Conservation (phyloP, 2,329 filamentous ascomycete genomes). For the Trichoderma oligosporum region DNA sequence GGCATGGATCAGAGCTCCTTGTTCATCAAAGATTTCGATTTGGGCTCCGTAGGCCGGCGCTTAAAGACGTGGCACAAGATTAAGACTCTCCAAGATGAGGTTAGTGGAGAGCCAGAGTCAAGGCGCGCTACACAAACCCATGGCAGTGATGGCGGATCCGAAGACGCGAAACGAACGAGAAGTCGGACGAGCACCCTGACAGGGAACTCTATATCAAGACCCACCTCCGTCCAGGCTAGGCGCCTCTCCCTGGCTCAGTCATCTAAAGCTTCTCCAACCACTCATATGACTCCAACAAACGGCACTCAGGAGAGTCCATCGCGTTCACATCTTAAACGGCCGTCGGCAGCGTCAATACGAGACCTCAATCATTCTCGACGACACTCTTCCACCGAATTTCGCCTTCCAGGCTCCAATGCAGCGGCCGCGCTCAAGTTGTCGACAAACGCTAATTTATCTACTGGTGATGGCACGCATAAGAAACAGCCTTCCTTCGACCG, state of each 20-base stretch:
- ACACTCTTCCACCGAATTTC: constrained; percentile 81
- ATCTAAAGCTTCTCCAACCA: constrained; percentile 45
- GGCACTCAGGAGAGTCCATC: constrained; percentile 43
- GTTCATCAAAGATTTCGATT: constrained; percentile 91
- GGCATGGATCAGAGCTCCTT: constrained; percentile 94
- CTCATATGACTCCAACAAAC: constrained; percentile 37
- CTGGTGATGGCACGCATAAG: constrained; percentile 47
- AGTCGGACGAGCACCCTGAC: constrained; percentile 59
- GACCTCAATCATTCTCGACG: constrained; percentile 80
- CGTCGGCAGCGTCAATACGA: constrained; percentile 77
- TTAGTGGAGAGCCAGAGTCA: constrained; percentile 51
- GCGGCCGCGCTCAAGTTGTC: constrained; percentile 41
- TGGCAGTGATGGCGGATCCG: constrained; percentile 57
- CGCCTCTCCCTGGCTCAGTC: constrained; percentile 50
- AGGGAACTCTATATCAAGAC: constrained; percentile 39
- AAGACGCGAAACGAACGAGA: constrained; percentile 48
- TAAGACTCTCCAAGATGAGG: constrained; percentile 84
- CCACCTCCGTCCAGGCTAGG: constrained; percentile 45
- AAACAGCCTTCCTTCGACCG: constrained; percentile 68
- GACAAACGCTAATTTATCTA: constrained; percentile 42
- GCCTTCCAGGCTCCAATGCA: constrained; percentile 33
- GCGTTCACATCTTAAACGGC: constrained; percentile 53
- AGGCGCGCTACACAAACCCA: constrained; percentile 54
- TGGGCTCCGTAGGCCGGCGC: constrained; percentile 83
- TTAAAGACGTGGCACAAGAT: constrained; percentile 97